Percentiles rank a stretch among this genome's conserved stretches.
Conservation (phyloP, 768 basidiomycete species). For the Antrodiella citrinella region DNA sequence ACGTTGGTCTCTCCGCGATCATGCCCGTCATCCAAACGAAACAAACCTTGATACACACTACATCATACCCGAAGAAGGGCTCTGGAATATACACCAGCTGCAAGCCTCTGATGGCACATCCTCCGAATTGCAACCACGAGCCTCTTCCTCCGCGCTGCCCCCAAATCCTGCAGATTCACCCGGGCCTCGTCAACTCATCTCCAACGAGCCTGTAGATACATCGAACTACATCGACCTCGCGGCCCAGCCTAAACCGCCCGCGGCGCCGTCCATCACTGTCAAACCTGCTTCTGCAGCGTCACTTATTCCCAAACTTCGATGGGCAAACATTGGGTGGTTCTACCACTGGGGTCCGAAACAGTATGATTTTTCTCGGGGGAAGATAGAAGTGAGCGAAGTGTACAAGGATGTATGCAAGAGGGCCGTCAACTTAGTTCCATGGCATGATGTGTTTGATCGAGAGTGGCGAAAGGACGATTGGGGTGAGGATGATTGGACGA, state of each 20-base stretch:
- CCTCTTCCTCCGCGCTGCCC: conserved; percentile 20
- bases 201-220: conserved; percentile 61
- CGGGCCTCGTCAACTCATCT: conserved; percentile 60
- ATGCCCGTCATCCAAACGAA: conserved; percentile 74
- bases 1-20: conserved; percentile 63
- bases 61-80: conserved; percentile 56
- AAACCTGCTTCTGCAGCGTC: conserved; percentile 40
- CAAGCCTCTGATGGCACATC: conserved; percentile 23
- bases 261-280: conserved; percentile 56
- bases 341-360: conserved; percentile 98
- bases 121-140: conserved; percentile 38
- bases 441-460: conserved; percentile 54
- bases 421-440: conserved; percentile 58
- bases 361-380: conserved; percentile 78
- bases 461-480: conserved; percentile 27
- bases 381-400: conserved; percentile 49
- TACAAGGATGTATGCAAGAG: conserved; percentile 52
- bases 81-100: conserved; percentile 62
- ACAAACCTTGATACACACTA: conserved; percentile 91
- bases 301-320: conserved; percentile 73
- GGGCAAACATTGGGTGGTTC: conserved; percentile 94
- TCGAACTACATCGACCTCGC: conserved; percentile 47
- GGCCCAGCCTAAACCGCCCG: conserved; percentile 49
- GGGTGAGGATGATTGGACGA: conserved; percentile 57
- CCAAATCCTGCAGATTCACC: conserved; percentile 17